These are phyloP conservation scores for Oxytropis ochrocephala DNA, from an alignment of 306 rosid species.

Conservation along the genomic window DNA sequence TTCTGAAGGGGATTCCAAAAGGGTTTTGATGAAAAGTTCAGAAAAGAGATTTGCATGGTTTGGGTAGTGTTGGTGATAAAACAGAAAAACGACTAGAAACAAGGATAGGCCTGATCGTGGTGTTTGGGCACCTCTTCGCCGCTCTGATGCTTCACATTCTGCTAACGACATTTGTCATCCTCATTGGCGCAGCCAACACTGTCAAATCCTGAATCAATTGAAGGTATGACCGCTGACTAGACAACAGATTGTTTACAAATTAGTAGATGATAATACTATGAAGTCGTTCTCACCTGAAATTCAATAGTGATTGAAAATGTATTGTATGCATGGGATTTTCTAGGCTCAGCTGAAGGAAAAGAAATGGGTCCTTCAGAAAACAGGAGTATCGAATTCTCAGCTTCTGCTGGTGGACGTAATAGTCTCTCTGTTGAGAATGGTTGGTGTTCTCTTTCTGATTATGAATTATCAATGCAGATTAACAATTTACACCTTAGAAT, in stretches of 20 bases:
- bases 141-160: conserved; percentile 54
- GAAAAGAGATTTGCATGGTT: conserved; percentile 54
- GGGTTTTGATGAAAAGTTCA: conserved; percentile 43
- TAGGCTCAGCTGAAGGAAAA: conserved; percentile 32
- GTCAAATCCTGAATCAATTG: conserved; percentile 46
- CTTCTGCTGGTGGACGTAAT: conserved; percentile 45
- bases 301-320: conserved; percentile 15
- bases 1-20: conserved; percentile 58
- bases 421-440: conserved; percentile 50
- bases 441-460: conserved; percentile 25
- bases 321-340: conserved; percentile 15
- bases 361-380: conserved; percentile 39
- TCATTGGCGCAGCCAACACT: conserved; percentile 35
- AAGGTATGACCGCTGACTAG: conserved; percentile 44
- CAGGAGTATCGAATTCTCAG: conserved; percentile 45
- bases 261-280: not conserved
- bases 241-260: not conserved
- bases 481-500: not conserved
- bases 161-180: conserved; percentile 44
- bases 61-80: conserved; percentile 47
- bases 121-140: conserved; percentile 95
- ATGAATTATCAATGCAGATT: not conserved
- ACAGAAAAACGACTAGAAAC: conserved; percentile 79
- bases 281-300: not conserved
- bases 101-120: conserved; percentile 99